phyloP scores from a whole-genome alignment of 2,329 filamentous ascomycete genomes.

The Xylariaceae sp. region DNA sequence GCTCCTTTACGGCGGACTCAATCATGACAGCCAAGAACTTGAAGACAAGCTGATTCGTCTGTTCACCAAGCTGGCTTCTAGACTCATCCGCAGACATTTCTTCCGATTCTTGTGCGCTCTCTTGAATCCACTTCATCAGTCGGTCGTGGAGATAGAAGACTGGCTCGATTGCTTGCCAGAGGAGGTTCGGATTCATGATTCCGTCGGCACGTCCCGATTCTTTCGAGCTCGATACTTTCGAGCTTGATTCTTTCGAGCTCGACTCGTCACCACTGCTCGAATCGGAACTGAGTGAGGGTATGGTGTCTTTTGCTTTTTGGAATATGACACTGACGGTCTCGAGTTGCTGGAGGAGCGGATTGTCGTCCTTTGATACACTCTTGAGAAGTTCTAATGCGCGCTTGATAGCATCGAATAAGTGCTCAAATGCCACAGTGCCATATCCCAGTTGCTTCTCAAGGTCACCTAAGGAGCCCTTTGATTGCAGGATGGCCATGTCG shows the following conservation, averaged over 20 bases:
- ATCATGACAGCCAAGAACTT: constrained; percentile 28
- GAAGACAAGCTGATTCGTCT: constrained; percentile 29
- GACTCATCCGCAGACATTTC: constrained; percentile 20
- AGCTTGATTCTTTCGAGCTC: not conserved
- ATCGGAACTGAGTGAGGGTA: not conserved
- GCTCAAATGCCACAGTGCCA: constrained; percentile 28
- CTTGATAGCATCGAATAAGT: constrained; percentile 28
- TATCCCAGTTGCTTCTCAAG: constrained; percentile 27
- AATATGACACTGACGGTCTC: constrained; percentile 27
- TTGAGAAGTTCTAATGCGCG: constrained; percentile 20
- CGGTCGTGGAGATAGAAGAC: constrained; percentile 29
- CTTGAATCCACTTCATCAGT: constrained; percentile 28
- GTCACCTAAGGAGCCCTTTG: constrained; percentile 26
- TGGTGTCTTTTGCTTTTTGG: constrained; percentile 16
- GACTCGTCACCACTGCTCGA: not conserved
- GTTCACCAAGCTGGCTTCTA: constrained; percentile 25
- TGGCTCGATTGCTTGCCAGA: constrained; percentile 30
- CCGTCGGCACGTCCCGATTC: not conserved
- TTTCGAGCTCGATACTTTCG: not conserved
- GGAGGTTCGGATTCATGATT: constrained; percentile 20
- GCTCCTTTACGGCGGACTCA: constrained; percentile 28
- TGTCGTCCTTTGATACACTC: constrained; percentile 19
- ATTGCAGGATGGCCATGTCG: constrained; percentile 29
- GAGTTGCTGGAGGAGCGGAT: constrained; percentile 23
- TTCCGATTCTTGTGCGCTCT: constrained; percentile 24